Base-by-base conservation (phyloP, 2,329 filamentous ascomycete species). In the Penicillium sp. region DNA sequence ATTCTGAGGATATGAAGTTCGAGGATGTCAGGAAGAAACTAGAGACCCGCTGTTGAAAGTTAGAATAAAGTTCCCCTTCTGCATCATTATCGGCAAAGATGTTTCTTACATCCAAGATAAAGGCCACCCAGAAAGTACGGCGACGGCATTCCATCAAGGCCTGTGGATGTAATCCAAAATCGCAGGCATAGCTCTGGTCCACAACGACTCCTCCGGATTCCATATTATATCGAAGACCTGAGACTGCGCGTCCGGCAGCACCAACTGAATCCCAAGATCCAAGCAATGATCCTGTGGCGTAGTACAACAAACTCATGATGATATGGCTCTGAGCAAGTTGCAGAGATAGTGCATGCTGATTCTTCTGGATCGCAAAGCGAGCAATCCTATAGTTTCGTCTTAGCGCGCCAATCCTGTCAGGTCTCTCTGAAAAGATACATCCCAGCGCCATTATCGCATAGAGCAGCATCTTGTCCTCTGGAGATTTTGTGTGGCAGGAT, bases 91-190 rank as follows among this genome's bases (percentile, higher is more conserved):
- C 20, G 7, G 4, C n/a, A 42, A 20, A 33, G 21, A 26, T 18
- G 21, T 45, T 58, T 73, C 78, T 75, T 69, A 81, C 79, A 70
- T 91, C 88, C 68, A 89, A 80, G 60, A 90, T 73, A 59, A 86
- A 89, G 45, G 84, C 80, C 23, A 84, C 83, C 87, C 87, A 91
- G 63, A 90, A 87, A 0, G 86, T 90, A 49, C 88, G 79, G 56
- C 87, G 80, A 53, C 84, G 80, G 60, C 85, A 86, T 69, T 91
- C 88, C 20, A 81, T 79, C 59, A 86, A 81, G 24, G 81, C 83
- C 43, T 71, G 70, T 51, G 76, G 78, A 59, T 80, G 82, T 56
- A 89, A 76, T 17, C 78, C 82, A 62, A 84, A 85, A 4, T 84
- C 83, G 46, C 78, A 80, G 0, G 64, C 62, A n/a, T 70, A 63